phyloP scores from a whole-genome alignment of 179 eudicot genomes.

The Dionaea muscipula region DNA sequence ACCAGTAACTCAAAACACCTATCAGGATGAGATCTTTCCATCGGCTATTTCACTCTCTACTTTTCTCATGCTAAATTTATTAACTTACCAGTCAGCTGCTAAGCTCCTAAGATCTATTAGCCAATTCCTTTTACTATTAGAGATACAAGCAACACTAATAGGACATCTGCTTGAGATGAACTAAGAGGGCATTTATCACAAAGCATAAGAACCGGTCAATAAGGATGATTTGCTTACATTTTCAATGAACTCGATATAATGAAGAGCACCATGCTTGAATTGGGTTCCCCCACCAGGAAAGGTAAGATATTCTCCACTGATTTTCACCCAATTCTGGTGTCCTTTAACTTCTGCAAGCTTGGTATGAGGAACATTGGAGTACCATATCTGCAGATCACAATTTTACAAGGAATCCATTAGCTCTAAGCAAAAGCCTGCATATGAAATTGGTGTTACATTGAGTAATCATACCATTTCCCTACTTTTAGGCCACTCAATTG shows the following conservation, averaged over 20 bases:
- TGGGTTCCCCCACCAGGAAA: slow-evolving; percentile 78
- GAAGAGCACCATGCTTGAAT: slow-evolving; percentile 56
- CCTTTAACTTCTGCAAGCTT: slow-evolving; percentile 50
- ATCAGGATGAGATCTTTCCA: background rate
- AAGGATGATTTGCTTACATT: slow-evolving; percentile 21
- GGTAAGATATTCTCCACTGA: slow-evolving; percentile 49
- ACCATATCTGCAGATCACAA: slow-evolving; percentile 42
- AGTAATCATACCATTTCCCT: slow-evolving; percentile 55
- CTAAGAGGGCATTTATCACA: background rate
- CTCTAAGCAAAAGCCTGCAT: background rate
- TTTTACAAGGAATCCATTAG: background rate
- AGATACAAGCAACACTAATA: background rate
- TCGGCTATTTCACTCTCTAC: no score
- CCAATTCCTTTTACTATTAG: no score
- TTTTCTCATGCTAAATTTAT: no score
- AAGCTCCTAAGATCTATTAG: no score
- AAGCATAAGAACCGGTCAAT: background rate
- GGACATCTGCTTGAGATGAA: background rate
- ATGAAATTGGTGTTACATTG: background rate
- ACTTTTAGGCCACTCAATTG: slow-evolving; percentile 84
- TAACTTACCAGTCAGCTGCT: no score
- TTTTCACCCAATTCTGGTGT: slow-evolving; percentile 70
- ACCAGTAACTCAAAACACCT: background rate
- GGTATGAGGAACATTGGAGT: slow-evolving; percentile 55
- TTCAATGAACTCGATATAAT: slow-evolving; percentile 54